Conservation (phyloP, 2,329 filamentous ascomycete genomes). For the Volutella citrinella region DNA sequence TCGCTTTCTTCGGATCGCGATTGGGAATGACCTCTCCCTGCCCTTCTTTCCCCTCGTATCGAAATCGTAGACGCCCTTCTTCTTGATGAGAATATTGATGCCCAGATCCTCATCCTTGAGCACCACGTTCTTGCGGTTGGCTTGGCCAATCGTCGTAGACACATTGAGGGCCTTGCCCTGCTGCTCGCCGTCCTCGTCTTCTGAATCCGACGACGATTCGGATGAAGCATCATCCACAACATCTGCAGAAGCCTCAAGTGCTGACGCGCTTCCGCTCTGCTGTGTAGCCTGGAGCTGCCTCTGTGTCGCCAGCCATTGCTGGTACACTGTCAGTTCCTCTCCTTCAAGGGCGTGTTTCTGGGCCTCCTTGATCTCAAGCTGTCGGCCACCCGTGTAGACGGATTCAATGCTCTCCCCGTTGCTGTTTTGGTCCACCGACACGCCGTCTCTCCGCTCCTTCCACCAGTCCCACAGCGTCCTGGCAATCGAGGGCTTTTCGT, state of each 20-base stretch:
- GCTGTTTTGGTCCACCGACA: slow-evolving; percentile 53
- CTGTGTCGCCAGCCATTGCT: slow-evolving; percentile 88
- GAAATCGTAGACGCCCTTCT: slow-evolving; percentile 89
- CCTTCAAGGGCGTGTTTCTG: slow-evolving; percentile 66
- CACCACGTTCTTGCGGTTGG: slow-evolving; percentile 79
- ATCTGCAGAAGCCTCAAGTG: slow-evolving; percentile 67
- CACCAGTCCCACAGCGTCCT: slow-evolving; percentile 79
- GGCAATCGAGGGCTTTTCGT: slow-evolving; percentile 58
- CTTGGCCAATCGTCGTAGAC: slow-evolving; percentile 79
- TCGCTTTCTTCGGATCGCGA: slow-evolving; percentile 74
- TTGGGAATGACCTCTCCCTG: slow-evolving; percentile 87
- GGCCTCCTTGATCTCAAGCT: slow-evolving; percentile 59
- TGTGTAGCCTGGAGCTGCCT: slow-evolving; percentile 81
- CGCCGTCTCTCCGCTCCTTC: slow-evolving; percentile 63
- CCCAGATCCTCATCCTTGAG: slow-evolving; percentile 88
- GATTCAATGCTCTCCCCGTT: slow-evolving; percentile 61
- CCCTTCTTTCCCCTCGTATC: slow-evolving; percentile 90
- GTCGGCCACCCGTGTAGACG: slow-evolving; percentile 61
- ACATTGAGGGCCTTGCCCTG: slow-evolving; percentile 91
- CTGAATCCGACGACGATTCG: slow-evolving; percentile 80
- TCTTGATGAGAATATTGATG: slow-evolving; percentile 83
- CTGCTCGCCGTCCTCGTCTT: slow-evolving; percentile 85
- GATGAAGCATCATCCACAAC: slow-evolving; percentile 81
- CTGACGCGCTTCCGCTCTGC: slow-evolving; percentile 64
- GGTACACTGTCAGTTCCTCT: slow-evolving; percentile 76